Base-by-base conservation (phyloP, 2,329 filamentous ascomycete genomes). In the Hypomyces perniciosus region DNA sequence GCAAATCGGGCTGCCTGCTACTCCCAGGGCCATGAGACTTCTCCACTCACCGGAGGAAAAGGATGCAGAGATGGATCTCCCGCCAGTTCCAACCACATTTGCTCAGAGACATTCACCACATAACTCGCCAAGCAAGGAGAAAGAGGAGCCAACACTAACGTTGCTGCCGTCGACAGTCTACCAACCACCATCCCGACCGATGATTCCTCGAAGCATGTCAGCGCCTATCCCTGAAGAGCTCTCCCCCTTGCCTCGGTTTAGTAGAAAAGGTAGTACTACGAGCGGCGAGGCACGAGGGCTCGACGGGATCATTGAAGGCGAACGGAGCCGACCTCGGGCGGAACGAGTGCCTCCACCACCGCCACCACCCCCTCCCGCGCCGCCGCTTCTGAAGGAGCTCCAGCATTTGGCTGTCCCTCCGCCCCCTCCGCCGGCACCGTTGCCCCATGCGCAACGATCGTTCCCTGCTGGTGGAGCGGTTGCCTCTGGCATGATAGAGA, bases 1-100 rank as follows among this genome's bases (percentile, higher is more conserved):
- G 1, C 77, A 80, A 5, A 78, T 92, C 46, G 91, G 90, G 1
- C 78, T 96, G n/a, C 90, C 92, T 10, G 89, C 90, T 2, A 96
- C 91, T 1, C 91, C 92, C 30, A 85, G 89, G 70, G 90, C 90
- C 1, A 95, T 96, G 90, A 82, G 87, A 20, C 83, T 95, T 1
- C 83, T 88, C 40, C 83, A 92, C 58, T 79, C 81, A 57, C 69
- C 75, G 2, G 78, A 84, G 52, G 72, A 76, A 26, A 35, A 28
- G 13, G 13, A 40, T 27, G 29, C 29, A n/a, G 39, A 53, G n/a
- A 43, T 50, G 6, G 75, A 78, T n/a, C 71, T 81, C 4, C 79
- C 80, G 13, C 67, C 71, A 0, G 74, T 84, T 31, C 79, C 80
- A 1, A 58, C 70, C 1, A 71, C 65, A 8, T 79, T 77, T 54